Base-by-base conservation (phyloP, 495 filamentous ascomycete species). In the Penicillium egyptiacum region DNA sequence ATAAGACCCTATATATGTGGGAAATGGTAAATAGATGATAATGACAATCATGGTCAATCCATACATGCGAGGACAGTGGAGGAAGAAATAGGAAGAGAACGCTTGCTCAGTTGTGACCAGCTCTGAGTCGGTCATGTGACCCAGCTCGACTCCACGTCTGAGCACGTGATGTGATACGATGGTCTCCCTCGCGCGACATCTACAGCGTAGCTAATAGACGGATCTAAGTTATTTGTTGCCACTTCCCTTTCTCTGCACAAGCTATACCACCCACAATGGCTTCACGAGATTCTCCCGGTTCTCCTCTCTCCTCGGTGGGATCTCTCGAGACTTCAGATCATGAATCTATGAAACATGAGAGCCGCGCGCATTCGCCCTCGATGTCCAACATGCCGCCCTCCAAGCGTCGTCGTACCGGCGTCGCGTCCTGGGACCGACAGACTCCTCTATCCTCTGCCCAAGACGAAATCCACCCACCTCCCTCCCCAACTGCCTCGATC, bases 401-500 rank as follows among this genome's bases (percentile, higher is more conserved):
- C 16, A 83, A 83, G 56, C 77, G 80, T 16, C 78, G 78, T 37
- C 76, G 79, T 45, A 78, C 75, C 17, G 77, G 76, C n/a, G 64
- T 72, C 49, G 69, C 73, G n/a, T 72, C 72, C 23, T 80, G 76
- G 70, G 76, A 81, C 59, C 73, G 74, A 45, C 75, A 79, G 22
- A 81, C 80, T 5, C 79, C 80, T 20, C 64, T 78, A 7, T 79
- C 76, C 17, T 72, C 70, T 19, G 62, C 69, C 55, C 71, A 69
- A 47, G 79, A 77, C 55, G 73, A 74, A 22, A 55, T 64, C 35
- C 79, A 73, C 7, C 67, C 72, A 17, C 75, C 76, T 12, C 60
- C 73, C 26, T 77, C 73, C 5, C 75, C 77, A 20, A 72, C 77
- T 46, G 61, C 68, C 51, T 86, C 86, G 23, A 88, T 98, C 61